These are phyloP conservation scores for Coelastrella sp. DNA, from an alignment of 139 green algal species.

Conservation along the genomic window DNA sequence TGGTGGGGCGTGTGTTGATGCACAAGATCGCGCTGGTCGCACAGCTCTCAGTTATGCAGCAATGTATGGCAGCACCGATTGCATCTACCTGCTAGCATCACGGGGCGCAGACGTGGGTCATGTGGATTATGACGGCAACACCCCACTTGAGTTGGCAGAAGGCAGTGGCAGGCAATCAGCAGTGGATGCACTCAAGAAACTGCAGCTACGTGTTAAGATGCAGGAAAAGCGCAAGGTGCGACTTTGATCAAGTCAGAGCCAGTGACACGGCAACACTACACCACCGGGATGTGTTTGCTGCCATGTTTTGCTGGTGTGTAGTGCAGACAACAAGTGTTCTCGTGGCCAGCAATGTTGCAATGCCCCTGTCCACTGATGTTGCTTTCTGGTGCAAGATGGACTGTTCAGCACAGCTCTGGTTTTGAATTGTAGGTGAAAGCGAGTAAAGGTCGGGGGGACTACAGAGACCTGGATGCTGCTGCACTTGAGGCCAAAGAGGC, in stretches of 20 bases:
- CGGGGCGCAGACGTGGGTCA: slow-evolving; percentile 55
- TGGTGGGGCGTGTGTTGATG: slow-evolving; percentile 11
- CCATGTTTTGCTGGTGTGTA: too few relatives aligned
- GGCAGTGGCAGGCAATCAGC: slow-evolving; percentile 45
- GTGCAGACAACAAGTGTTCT: too few relatives aligned
- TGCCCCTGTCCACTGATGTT: too few relatives aligned
- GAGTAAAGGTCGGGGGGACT: slow-evolving; percentile 2
- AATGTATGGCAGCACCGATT: slow-evolving; percentile 60
- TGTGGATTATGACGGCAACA: slow-evolving; percentile 56
- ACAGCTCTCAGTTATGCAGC: slow-evolving; percentile 62
- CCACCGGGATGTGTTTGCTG: too few relatives aligned
- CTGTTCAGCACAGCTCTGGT: neutral
- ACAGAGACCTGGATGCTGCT: slow-evolving; percentile 28
- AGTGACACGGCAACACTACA: too few relatives aligned
- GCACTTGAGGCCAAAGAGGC: slow-evolving; percentile 31
- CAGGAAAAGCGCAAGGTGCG: slow-evolving; percentile 48
- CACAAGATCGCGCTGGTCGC: slow-evolving; percentile 44
- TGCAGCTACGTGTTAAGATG: slow-evolving; percentile 54
- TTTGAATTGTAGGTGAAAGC: slow-evolving; percentile 20
- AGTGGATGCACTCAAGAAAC: slow-evolving; percentile 47
- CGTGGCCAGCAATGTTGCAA: too few relatives aligned
- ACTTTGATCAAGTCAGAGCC: too few relatives aligned
- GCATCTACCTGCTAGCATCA: slow-evolving; percentile 56
- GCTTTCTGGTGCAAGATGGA: neutral
- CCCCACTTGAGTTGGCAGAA: slow-evolving; percentile 60